These are phyloP conservation scores for Sphaerulina vaccinii DNA, from an alignment of 2,329 filamentous ascomycete genomes.

Conservation along the genomic window DNA sequence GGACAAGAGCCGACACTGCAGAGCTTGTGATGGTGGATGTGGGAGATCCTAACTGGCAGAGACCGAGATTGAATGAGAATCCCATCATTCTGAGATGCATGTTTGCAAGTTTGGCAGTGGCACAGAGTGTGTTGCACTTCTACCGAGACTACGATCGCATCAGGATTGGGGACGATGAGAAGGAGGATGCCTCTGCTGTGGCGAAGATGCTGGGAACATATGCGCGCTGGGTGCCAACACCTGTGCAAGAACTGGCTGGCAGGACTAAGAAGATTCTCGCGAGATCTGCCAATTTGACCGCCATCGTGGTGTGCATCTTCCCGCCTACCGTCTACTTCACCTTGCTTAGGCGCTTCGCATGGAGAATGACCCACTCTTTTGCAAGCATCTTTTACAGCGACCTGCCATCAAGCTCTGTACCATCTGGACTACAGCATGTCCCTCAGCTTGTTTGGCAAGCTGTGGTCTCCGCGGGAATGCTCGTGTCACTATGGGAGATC, in stretches of 20 bases:
- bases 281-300: conserved; percentile 22
- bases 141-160: conserved; percentile 72
- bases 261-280: conserved; percentile 21
- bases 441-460: conserved; percentile 25
- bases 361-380: conserved; percentile 68
- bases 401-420: conserved; percentile 65
- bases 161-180: conserved; percentile 41
- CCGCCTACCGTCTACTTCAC: conserved; percentile 58
- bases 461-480: conserved; percentile 61
- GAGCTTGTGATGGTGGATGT: conserved; percentile 73
- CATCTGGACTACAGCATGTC: conserved; percentile 52
- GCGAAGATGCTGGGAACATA: conserved; percentile 29
- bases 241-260: conserved; percentile 6
- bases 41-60: conserved; percentile 61
- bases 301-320: conserved; percentile 22
- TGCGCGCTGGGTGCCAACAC: conserved; percentile 9
- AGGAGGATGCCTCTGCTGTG: conserved; percentile 9
- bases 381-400: conserved; percentile 69
- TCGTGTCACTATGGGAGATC: conserved; percentile 73
- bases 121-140: conserved; percentile 70
- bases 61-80: conserved; percentile 78
- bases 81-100: conserved; percentile 76
- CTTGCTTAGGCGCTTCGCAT: conserved; percentile 62
- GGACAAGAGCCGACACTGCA: conserved; percentile 57
- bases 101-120: conserved; percentile 65